These are phyloP conservation scores for Phytopythium vexans DNA, from an alignment of 352 stramenopile species.

Conservation along the genomic window DNA sequence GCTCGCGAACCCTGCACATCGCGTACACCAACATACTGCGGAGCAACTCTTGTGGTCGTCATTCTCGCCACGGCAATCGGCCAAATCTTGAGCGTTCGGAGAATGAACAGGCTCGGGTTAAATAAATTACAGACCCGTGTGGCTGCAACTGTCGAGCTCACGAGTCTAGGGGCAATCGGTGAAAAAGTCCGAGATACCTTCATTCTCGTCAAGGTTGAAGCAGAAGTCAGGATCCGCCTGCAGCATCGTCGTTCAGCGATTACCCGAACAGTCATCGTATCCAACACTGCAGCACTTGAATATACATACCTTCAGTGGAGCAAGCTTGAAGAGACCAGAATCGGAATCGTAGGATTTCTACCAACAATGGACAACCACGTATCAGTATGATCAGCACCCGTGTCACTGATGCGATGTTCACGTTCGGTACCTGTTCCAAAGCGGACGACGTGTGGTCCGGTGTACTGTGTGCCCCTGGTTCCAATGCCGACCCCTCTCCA, in stretches of 20 bases:
- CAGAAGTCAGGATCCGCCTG: constrained; percentile 87
- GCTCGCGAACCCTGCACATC: constrained; percentile 48
- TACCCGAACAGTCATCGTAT: not conserved
- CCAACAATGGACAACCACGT: not conserved
- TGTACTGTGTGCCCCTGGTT: constrained; percentile 13
- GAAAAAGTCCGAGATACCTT: constrained; percentile 89
- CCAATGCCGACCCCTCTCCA: constrained; percentile 15
- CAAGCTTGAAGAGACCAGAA: constrained; percentile 80
- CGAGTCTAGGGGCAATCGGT: constrained; percentile 51
- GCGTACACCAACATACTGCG: constrained; percentile 37
- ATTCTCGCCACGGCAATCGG: constrained; percentile 24
- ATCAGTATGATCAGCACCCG: not conserved
- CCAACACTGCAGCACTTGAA: constrained; percentile 2
- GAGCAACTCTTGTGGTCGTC: constrained; percentile 37
- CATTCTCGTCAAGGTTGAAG: constrained; percentile 85
- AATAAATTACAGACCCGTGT: constrained; percentile 18
- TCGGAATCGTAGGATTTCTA: constrained; percentile 84
- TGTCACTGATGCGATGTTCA: not conserved
- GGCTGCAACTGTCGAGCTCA: not conserved
- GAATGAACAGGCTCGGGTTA: constrained; percentile 16
- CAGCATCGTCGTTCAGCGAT: not conserved
- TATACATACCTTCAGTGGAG: constrained; percentile 69
- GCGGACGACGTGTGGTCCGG: constrained; percentile 33
- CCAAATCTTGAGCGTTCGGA: constrained; percentile 21
- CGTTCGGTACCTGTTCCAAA: constrained; percentile 50